phyloP scores from a whole-genome alignment of 768 basidiomycete species.

The Serendipita sp. region DNA sequence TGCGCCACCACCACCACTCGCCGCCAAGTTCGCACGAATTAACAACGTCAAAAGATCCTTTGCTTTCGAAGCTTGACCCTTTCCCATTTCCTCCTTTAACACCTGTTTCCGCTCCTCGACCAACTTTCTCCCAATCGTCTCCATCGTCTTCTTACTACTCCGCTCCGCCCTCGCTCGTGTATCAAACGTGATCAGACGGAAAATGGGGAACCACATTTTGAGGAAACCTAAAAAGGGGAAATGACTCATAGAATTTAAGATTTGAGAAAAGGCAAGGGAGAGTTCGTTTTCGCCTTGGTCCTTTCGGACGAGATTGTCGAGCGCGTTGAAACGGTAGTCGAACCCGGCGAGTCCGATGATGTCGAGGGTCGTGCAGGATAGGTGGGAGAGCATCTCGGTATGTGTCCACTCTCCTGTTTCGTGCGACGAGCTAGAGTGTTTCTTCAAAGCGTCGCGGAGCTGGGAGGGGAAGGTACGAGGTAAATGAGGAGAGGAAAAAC shows the following conservation, averaged over 20 bases:
- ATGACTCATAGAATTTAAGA: not conserved
- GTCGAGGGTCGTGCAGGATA: no score
- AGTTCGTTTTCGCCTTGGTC: not conserved
- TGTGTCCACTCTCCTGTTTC: not conserved
- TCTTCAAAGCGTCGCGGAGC: no score
- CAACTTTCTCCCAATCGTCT: not conserved
- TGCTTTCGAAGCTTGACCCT: not conserved
- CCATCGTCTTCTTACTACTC: not conserved
- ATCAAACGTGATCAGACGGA: not conserved
- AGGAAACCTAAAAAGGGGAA: not conserved
- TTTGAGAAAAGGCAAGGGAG: not conserved
- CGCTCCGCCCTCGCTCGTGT: not conserved
- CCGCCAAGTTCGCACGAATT: slow-evolving; percentile 7
- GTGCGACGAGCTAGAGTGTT: no score
- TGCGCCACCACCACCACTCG: not conserved
- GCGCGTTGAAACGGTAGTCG: not conserved
- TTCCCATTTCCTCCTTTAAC: not conserved
- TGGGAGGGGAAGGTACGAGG: no score
- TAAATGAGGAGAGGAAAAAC: no score
- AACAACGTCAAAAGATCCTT: slow-evolving; percentile 6
- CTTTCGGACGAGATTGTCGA: not conserved
- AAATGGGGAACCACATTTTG: not conserved
- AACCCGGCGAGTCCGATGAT: no score
- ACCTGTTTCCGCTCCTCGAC: not conserved
- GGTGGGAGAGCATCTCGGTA: no score